Percentiles rank a stretch among this genome's conserved stretches.
Evolutionary conservation across 257 asterid genomes (phyloP).

Genomic region (Solanum rostratum): DNA sequence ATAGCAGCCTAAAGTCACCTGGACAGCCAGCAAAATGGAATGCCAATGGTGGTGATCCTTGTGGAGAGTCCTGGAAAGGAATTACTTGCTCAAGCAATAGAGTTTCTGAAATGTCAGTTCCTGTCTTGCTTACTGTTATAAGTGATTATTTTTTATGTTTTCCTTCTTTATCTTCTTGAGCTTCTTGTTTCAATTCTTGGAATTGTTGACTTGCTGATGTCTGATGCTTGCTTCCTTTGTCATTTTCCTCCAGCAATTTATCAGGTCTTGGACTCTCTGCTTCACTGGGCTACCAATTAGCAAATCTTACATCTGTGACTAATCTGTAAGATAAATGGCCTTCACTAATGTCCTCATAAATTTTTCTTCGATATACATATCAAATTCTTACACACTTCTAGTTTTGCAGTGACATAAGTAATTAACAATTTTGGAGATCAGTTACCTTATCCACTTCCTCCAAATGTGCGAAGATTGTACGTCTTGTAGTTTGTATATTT

Average conservation of each 20-base stretch:
- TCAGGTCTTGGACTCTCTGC: constrained; percentile 58
- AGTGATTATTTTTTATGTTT: not conserved
- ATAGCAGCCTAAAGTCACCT: constrained; percentile 54
- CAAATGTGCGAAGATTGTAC: constrained; percentile 61
- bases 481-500: constrained; percentile 11
- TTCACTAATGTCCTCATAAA: not conserved
- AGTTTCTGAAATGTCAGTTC: constrained; percentile 83
- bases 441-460: constrained; percentile 75
- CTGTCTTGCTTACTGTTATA: not conserved
- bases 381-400: not conserved
- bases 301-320: constrained; percentile 47
- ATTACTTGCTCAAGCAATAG: constrained; percentile 67
- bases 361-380: not conserved
- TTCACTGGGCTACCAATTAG: constrained; percentile 54
- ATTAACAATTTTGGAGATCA: constrained; percentile 60
- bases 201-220: not conserved
- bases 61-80: constrained; percentile 76
- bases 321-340: constrained; percentile 48
- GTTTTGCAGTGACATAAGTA: constrained; percentile 77
- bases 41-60: constrained; percentile 71
- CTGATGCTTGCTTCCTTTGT: constrained; percentile 6
- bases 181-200: not conserved
- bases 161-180: not conserved
- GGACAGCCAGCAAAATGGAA: constrained; percentile 62
- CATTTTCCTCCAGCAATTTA: constrained; percentile 38